Base-by-base conservation (phyloP, 108 stramenopile species). In the Schizochytrium sp. region DNA sequence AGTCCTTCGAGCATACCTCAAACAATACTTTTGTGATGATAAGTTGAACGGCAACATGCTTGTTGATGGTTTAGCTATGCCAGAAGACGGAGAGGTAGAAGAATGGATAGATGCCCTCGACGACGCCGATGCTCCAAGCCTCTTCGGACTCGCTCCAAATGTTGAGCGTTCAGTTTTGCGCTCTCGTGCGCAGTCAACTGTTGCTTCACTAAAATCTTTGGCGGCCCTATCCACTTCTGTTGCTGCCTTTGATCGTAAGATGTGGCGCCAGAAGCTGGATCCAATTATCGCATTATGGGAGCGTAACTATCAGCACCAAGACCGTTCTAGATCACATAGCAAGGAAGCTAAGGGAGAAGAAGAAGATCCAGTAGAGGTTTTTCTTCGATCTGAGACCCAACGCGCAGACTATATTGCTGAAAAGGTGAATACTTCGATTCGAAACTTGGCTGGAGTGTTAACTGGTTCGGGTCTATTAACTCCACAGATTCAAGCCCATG, bases 81-180 rank as follows among this genome's bases (percentile, higher is more conserved):
- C 94, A 2, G 60, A 47, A 8, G 72, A 59, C 0, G 61, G 59
- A 46, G 89, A 59, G 19, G 61, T 58, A n/a, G 56, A 90, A 4
- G 87, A 89, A 57, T 57, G 90, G 10, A 61, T 94, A 3, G 56
- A 64, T 4, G 87, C 92, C 55, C 92, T 94, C 3, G 90, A 91
- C 15, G 93, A 93, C 49, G 56, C 60, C 3, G 94, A 94, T 61
- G 72, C 92, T 44, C 94, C 94, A 7, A 88, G 87, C 0, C 46
- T 93, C 0, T 94, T 94, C 47, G 90, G 93, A 3, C 83, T 94
- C 60, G 93, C 94, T 15, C 89, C 91, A n/a, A 94, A 94, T 89
- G 92, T 94, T 50, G 94, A 94, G 59, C 89, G 93, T 4, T 90
- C 89, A 3, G 90, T 94, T 17, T 93, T 93, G 87, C 92, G 94